Evolutionary conservation across 257 asterid species (phyloP).

Genomic region (Agastache rugosa): DNA sequence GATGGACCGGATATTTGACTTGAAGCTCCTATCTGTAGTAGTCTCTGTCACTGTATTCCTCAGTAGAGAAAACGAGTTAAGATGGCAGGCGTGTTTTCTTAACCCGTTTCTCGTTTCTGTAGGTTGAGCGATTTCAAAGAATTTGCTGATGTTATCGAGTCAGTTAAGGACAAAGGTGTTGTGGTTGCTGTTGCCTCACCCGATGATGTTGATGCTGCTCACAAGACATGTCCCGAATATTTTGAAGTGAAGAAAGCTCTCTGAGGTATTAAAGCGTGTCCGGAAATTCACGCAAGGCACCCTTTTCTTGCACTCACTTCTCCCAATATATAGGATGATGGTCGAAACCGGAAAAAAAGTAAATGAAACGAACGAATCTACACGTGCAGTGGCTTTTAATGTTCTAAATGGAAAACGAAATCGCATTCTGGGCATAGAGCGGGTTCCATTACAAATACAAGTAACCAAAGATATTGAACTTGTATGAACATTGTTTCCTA

Average conservation of each 20-base stretch:
- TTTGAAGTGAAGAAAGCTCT: constrained; percentile 88
- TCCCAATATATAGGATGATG: not conserved
- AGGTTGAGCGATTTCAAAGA: constrained; percentile 92
- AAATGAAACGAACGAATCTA: not conserved
- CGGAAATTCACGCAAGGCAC: constrained; percentile 14
- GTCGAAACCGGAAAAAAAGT: not conserved
- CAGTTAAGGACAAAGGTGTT: constrained; percentile 80
- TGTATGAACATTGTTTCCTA: constrained; percentile 21
- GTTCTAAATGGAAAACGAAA: not conserved
- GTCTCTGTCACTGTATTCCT: not conserved
- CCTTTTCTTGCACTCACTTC: not conserved
- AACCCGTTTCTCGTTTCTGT: not conserved
- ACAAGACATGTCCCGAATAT: constrained; percentile 64
- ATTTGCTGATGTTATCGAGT: constrained; percentile 73
- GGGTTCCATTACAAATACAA: not conserved
- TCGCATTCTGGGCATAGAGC: not conserved
- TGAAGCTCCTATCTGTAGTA: constrained; percentile 1
- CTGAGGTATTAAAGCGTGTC: constrained; percentile 36
- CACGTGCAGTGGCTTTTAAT: not conserved
- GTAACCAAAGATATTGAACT: not conserved
- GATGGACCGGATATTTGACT: constrained; percentile 2
- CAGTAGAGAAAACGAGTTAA: not conserved
- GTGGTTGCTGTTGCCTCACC: constrained; percentile 93
- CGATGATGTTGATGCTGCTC: constrained; percentile 84
- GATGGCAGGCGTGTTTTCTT: constrained; percentile 1